Evolutionary conservation across 495 filamentous ascomycete species (phyloP), one percentile per base, ranked within the genome.

Genomic region (Letharia columbiana): DNA sequence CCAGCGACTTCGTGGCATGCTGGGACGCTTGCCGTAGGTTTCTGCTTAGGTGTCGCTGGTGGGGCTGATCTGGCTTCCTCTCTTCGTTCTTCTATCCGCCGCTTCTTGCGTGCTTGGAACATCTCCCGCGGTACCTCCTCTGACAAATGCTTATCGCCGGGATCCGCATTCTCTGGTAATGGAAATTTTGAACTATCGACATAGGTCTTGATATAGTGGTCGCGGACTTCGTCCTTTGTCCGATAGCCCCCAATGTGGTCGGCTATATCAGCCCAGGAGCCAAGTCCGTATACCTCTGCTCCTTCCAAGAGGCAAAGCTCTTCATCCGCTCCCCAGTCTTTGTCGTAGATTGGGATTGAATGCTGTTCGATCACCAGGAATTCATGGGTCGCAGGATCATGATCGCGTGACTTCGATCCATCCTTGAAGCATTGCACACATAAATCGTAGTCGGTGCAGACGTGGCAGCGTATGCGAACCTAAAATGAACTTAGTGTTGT

Each of bases 311-410:
- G 79, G 12, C 96, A 77, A 20, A 97, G 77, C 76, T 99, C 94
- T 73, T 99, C 94, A 73, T 99, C 94, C 9, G 94, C 94, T 52
- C 94, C 94, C 94, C 94, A 99, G 67, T 96, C 93, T 64, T 83
- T 84, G 67, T 91, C 86, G 69, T 96, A 99, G 49, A 99, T 98
- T 1, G 94, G 94, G 50, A 98, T 92, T 1, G 91, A 96, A 74
- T 99, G 95, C 72, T 98, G 94, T 73, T 99, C 94, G 70, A 98
- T 97, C 60, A 99, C 94, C 70, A 89, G 89, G 73, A 85, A 98
- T 31, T 89, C 81, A 75, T 99, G 94, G 6, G 89, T 88, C 4
- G 82, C 79, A 47, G 92, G 92, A 67, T 93, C 86, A 73, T 99
- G 94, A 65, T 89, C 86, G 62, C 87, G 87, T 63, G 90, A 89